Base-by-base conservation (phyloP, 805 yeast species). In the Starmerella potacharoeniae region DNA sequence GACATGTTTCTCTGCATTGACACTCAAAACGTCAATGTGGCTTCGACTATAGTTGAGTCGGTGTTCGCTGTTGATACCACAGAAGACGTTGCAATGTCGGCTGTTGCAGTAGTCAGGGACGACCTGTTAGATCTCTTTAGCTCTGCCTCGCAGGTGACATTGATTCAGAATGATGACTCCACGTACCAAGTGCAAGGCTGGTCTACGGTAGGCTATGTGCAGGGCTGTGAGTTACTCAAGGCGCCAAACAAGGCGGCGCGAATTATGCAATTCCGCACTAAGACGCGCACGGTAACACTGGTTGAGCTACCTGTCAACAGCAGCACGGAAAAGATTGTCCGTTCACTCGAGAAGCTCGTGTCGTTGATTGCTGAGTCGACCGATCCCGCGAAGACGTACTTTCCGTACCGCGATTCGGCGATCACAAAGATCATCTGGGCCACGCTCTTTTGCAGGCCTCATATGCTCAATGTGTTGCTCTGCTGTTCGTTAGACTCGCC, bases 391-490 rank as follows among this genome's bases (percentile, higher is more conserved):
- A 40, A 40, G 2, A 40, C 43, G 13, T 53, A 53, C 49, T 22
- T 53, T n/a, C 55, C 55, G 28, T 53, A 34, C 31, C 37, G 55
- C 13, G 52, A 53, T 43, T n/a, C 33, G 9, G 35, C 29, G 2
- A 7, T 48, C 28, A 31, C 55, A 22, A 47, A 53, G 48, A 34
- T 53, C 33, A 34, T 52, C 1, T 45, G 50, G 54, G 10, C 5
- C 3, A 16, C n/a, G 39, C 40, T 49, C 14, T 17, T 22, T n/a
- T 28, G 46, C 22, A 13, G 28, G 14, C 30, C 42, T 6, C 5
- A 16, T 2, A 30, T 6, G n/a, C 44, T 49, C 5, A 39, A 30
- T 14, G 44, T 31, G 9, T 4, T 39, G 7, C 28, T 39, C 4
- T 14, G 8, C n/a, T 30, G 51, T 37, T 16, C 42, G n/a, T 1